These are phyloP conservation scores for Cruciata laevipes DNA, from an alignment of 257 asterid genomes.

Conservation along the genomic window DNA sequence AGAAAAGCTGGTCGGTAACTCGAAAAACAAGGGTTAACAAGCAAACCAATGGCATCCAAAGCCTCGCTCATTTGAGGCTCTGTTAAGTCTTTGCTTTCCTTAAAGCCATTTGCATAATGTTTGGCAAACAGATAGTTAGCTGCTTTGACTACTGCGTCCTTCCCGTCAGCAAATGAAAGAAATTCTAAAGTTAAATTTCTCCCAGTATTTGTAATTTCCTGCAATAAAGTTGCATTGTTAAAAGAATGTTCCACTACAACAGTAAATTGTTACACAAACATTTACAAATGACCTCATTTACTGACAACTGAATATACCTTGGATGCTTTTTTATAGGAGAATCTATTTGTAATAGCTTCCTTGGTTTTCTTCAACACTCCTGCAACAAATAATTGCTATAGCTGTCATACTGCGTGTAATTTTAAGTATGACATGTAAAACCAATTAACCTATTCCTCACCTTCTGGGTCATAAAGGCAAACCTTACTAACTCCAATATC, in stretches of 20 bases:
- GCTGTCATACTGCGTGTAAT: constrained; percentile 12
- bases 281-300: background rate
- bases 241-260: background rate
- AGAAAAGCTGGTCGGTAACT: background rate
- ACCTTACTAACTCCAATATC: constrained; percentile 55
- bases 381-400: constrained; percentile 23
- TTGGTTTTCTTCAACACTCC: constrained; percentile 77
- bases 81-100: constrained; percentile 43
- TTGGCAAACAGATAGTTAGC: constrained; percentile 63
- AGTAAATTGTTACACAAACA: background rate
- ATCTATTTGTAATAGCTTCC: constrained; percentile 46
- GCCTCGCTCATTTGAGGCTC: constrained; percentile 73
- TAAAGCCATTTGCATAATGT: constrained; percentile 30
- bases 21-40: constrained; percentile 13
- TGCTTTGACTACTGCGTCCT: constrained; percentile 75
- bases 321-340: constrained; percentile 33
- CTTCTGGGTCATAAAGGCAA: constrained; percentile 84
- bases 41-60: constrained; percentile 56
- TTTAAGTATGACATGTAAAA: constrained; percentile 9
- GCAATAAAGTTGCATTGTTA: constrained; percentile 13
- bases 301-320: constrained; percentile 39
- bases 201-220: constrained; percentile 33
- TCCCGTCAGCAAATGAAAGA: constrained; percentile 66
- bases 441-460: constrained; percentile 26
- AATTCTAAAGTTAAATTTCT: constrained; percentile 54